A percentile compares a stretch with the other conserved stretches of the same genome.
Evolutionary conservation across 495 filamentous ascomycete species (phyloP).

Genomic region (Gamarada debralockiae): DNA sequence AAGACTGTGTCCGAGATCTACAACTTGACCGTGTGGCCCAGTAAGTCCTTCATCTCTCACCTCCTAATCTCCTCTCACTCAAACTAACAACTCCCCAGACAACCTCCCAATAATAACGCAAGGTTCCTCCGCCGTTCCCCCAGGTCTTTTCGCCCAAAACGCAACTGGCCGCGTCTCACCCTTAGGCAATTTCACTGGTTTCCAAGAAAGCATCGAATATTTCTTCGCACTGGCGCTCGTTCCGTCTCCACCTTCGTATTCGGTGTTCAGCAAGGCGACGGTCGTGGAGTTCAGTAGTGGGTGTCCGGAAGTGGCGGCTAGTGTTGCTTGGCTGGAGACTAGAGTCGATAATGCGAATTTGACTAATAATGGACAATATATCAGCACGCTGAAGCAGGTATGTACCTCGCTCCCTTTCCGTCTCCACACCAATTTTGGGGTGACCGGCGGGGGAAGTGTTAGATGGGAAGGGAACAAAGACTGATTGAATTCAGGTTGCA

Average conservation of each 20-base stretch:
- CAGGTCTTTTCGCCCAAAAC: constrained; percentile 1
- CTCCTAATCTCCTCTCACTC: neutral
- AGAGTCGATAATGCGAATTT: neutral
- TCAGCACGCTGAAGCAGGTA: neutral
- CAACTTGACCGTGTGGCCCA: constrained; percentile 5
- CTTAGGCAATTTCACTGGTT: constrained; percentile 7
- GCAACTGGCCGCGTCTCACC: constrained; percentile 5
- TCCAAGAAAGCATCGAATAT: constrained; percentile 3
- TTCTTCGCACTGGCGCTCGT: constrained; percentile 6
- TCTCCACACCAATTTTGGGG: no score
- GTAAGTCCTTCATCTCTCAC: neutral
- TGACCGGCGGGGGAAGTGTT: no score
- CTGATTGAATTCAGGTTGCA: neutral
- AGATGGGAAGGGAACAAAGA: no score
- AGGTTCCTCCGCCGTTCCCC: neutral
- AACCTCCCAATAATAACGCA: constrained; percentile 1
- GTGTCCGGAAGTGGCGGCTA: constrained; percentile 8
- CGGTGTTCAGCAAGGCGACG: neutral
- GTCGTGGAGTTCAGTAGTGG: neutral
- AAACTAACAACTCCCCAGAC: neutral
- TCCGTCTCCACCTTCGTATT: neutral
- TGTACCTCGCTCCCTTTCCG: no score
- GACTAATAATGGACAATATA: constrained; percentile 1
- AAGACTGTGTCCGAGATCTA: neutral
- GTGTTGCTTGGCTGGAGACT: neutral